Percentiles rank a stretch among this genome's conserved stretches.
Conservation (phyloP, 2,329 filamentous ascomycete species). For the Clonostachys sp. region DNA sequence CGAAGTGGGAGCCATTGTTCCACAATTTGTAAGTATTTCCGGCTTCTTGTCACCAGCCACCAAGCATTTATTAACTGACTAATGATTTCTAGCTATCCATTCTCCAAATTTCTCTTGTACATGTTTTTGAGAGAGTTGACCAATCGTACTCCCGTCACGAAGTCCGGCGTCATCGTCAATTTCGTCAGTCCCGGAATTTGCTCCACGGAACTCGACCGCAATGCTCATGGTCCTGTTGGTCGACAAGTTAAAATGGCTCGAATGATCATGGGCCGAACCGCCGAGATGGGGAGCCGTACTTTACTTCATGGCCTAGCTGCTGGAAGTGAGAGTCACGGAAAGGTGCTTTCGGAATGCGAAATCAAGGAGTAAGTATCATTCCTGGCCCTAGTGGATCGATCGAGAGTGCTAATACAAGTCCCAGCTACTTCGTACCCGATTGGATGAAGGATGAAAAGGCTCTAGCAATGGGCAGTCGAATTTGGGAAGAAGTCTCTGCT, state of each 20-base stretch:
- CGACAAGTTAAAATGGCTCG: neutral
- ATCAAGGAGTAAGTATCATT: conserved; percentile 14
- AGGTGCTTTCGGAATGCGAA: conserved; percentile 32
- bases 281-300: conserved; percentile 42
- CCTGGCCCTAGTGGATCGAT: no score
- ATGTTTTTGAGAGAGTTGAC: conserved; percentile 25
- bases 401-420: no score
- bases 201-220: conserved; percentile 14
- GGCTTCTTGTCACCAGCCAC: no score
- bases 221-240: neutral
- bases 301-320: conserved; percentile 26
- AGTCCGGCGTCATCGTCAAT: conserved; percentile 28
- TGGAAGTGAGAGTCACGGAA: conserved; percentile 36
- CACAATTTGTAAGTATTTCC: no score
- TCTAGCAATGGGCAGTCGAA: neutral
- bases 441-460: no score
- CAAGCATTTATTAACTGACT: no score
- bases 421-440: no score
- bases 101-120: conserved; percentile 21
- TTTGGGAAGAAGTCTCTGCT: neutral
- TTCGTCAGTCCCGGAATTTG: conserved; percentile 33
- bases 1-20: no score
- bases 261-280: neutral
- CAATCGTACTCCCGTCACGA: conserved; percentile 15
- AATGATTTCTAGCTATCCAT: conserved; percentile 11